Percentiles rank a stretch among this genome's conserved stretches.
These are phyloP conservation scores for Colletotrichum sp. DNA, from an alignment of 2,329 filamentous ascomycete genomes.

Conservation along the genomic window DNA sequence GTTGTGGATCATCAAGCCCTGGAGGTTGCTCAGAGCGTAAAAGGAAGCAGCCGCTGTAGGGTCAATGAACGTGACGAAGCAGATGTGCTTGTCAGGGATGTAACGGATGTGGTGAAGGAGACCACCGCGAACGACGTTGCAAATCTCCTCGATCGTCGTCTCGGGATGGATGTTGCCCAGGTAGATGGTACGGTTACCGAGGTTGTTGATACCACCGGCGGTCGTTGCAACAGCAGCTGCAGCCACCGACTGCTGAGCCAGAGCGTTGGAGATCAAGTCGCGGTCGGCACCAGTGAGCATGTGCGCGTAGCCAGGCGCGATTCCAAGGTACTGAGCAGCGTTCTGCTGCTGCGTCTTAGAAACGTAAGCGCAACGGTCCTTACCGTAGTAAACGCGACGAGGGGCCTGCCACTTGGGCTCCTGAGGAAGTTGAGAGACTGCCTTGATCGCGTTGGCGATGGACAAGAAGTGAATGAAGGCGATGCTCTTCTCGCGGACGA, in stretches of 20 bases:
- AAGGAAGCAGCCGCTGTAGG: conserved; percentile 97
- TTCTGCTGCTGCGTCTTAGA: conserved; percentile 99
- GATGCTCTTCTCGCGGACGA: conserved; percentile 97
- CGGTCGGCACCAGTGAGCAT: conserved; percentile 95
- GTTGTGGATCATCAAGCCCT: conserved; percentile 99
- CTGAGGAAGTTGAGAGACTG: conserved; percentile 93
- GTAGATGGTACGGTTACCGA: conserved; percentile 97
- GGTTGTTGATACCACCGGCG: conserved; percentile 94
- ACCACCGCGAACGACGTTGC: conserved; percentile 96
- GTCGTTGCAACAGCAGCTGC: conserved; percentile 96
- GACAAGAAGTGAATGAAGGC: conserved; percentile 98
- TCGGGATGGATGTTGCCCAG: conserved; percentile 98
- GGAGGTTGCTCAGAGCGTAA: conserved; percentile 95
- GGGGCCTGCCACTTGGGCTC: conserved; percentile 97
- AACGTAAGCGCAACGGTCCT: conserved; percentile 97
- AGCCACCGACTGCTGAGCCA: conserved; percentile 96
- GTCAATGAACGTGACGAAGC: conserved; percentile 99
- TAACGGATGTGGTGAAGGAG: conserved; percentile 98
- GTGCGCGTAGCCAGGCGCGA: conserved; percentile 94
- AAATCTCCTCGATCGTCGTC: conserved; percentile 99
- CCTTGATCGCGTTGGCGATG: conserved; percentile 98
- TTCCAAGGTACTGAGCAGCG: conserved; percentile 95
- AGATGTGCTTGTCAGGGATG: conserved; percentile 99
- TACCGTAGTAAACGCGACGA: conserved; percentile 96
- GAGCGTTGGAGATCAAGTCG: conserved; percentile 93